These are phyloP conservation scores for Wickerhamomyces xylosicus DNA, from an alignment of 805 yeast genomes.

Conservation along the genomic window DNA sequence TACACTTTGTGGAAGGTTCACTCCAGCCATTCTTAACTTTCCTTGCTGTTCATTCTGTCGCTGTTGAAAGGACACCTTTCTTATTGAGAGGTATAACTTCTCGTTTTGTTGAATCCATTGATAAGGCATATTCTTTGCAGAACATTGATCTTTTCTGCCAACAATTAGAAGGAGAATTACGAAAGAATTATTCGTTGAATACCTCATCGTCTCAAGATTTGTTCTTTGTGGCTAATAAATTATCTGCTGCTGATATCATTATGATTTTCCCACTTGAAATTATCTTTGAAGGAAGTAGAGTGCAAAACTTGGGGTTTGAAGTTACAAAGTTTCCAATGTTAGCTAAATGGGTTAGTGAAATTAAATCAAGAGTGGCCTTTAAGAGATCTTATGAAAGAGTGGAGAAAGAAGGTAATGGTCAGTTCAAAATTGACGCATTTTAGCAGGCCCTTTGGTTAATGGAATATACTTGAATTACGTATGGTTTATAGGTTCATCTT, in stretches of 20 bases:
- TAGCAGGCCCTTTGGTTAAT: too few relatives aligned
- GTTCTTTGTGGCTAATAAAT: slow-evolving; percentile 37
- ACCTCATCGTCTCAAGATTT: slow-evolving; percentile 1
- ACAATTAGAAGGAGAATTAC: slow-evolving; percentile 30
- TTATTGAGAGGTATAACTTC: slow-evolving; percentile 35
- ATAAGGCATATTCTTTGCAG: slow-evolving; percentile 36
- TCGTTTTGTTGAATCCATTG: slow-evolving; percentile 33
- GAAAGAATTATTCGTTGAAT: slow-evolving; percentile 16
- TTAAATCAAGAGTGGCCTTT: slow-evolving; percentile 3
- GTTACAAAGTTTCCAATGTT: slow-evolving; percentile 1
- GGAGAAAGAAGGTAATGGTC: not conserved
- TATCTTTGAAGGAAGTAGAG: slow-evolving; percentile 16
- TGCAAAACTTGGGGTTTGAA: not conserved
- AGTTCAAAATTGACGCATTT: not conserved
- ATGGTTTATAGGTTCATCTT: too few relatives aligned
- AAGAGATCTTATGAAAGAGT: slow-evolving; percentile 1
- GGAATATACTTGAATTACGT: too few relatives aligned
- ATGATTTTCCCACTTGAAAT: slow-evolving; percentile 28
- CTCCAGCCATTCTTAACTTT: slow-evolving; percentile 38
- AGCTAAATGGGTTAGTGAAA: not conserved
- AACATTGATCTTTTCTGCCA: slow-evolving; percentile 32
- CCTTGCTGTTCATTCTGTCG: slow-evolving; percentile 26
- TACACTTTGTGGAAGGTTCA: slow-evolving; percentile 55
- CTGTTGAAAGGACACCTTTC: slow-evolving; percentile 32
- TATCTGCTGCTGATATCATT: slow-evolving; percentile 50